Conservation (phyloP, 140 eudicot genomes). For the Cichorium intybus region DNA sequence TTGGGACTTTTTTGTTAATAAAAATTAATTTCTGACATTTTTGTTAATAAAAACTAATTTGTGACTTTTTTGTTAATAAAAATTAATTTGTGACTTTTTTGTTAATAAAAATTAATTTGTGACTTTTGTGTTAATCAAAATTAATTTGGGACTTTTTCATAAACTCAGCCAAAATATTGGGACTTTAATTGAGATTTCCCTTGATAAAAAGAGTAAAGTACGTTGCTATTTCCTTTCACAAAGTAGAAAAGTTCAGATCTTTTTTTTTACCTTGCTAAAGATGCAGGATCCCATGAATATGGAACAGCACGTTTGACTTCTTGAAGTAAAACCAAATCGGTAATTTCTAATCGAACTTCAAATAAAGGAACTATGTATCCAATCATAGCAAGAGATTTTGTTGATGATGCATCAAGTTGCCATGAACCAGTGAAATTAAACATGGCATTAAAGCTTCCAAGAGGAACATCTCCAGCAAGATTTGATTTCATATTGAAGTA, state of each 20-base stretch:
- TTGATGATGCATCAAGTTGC: slow-evolving; percentile 80
- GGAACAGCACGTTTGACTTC: slow-evolving; percentile 86
- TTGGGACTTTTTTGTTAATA: no score
- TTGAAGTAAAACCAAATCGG: slow-evolving; percentile 56
- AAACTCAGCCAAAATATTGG: no score
- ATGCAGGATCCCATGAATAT: slow-evolving; percentile 92
- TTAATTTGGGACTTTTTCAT: no score
- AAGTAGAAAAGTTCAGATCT: no score
- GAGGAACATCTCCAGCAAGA: slow-evolving; percentile 64
- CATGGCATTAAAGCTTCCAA: slow-evolving; percentile 93
- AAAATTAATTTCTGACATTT: no score
- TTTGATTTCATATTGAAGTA: slow-evolving; percentile 70
- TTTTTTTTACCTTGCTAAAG: slow-evolving; percentile 72
- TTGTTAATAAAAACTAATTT: no score
- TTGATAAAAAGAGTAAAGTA: background rate
- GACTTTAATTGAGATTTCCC: no score
- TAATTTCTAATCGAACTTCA: slow-evolving; percentile 46
- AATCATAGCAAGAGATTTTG: slow-evolving; percentile 91
- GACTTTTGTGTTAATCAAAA: no score
- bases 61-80: no score
- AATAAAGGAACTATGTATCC: slow-evolving; percentile 67
- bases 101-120: no score
- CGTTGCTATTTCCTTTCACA: background rate
- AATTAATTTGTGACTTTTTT: no score
- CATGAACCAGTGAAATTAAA: slow-evolving; percentile 86